Evolutionary conservation across 192 early-diverging fungal species (phyloP).

Genomic region (Haplosporangium gracile): DNA sequence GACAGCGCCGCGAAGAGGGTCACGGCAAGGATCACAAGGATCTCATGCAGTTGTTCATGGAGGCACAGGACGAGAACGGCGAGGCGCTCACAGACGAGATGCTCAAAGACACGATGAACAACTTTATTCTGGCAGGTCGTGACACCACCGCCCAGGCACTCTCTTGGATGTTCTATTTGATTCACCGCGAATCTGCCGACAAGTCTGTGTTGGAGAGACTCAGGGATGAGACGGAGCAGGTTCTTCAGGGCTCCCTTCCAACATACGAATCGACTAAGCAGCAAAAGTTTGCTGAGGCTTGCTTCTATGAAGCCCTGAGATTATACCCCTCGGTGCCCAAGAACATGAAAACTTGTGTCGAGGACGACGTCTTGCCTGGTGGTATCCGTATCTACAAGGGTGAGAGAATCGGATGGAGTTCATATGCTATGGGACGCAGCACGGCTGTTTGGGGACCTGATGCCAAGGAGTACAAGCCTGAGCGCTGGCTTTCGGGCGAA

Average conservation of each 20-base stretch:
- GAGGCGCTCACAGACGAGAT: constrained; percentile 49
- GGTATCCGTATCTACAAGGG: constrained; percentile 69
- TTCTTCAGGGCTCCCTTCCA: constrained; percentile 22
- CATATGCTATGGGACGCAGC: constrained; percentile 68
- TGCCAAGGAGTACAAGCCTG: constrained; percentile 72
- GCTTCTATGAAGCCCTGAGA: constrained; percentile 73
- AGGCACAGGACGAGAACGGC: constrained; percentile 58
- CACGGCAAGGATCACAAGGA: constrained; percentile 28
- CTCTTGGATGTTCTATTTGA: constrained; percentile 66
- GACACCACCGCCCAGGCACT: constrained; percentile 71
- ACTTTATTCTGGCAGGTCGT: constrained; percentile 64
- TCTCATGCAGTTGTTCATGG: constrained; percentile 64
- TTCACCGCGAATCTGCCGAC: constrained; percentile 51
- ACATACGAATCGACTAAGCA: constrained; percentile 47
- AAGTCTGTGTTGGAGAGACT: constrained; percentile 44
- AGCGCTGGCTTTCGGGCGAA: constrained; percentile 70
- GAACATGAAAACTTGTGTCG: constrained; percentile 69
- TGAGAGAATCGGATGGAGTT: constrained; percentile 61
- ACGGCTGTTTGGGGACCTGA: constrained; percentile 73
- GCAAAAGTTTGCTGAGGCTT: constrained; percentile 52
- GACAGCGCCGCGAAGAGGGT: constrained; percentile 30
- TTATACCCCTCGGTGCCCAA: constrained; percentile 78
- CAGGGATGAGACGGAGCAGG: constrained; percentile 46
- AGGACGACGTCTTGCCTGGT: constrained; percentile 76
- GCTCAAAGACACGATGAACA: constrained; percentile 63